Evolutionary conservation across 768 basidiomycete species (phyloP).

Genomic region (Baorangia bicolor): DNA sequence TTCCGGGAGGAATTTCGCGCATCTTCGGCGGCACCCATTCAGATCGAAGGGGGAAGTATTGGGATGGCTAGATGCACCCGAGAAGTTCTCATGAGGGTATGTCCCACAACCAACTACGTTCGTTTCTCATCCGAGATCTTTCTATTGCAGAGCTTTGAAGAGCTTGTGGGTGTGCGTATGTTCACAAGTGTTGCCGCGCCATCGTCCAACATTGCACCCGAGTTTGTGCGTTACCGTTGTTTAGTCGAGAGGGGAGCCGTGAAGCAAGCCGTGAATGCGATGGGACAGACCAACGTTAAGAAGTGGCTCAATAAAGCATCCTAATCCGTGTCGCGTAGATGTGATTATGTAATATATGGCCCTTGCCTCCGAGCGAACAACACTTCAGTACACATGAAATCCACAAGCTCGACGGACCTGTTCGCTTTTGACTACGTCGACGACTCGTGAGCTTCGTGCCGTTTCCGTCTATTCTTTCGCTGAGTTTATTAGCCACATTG

Average conservation of each 20-base stretch:
- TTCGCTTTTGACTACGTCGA: constrained; percentile 63
- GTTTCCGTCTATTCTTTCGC: background rate
- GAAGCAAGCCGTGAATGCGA: constrained; percentile 61
- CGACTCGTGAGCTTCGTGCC: constrained; percentile 55
- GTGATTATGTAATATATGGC: constrained; percentile 24
- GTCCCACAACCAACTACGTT: constrained; percentile 27
- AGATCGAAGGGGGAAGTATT: constrained; percentile 70
- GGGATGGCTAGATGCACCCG: constrained; percentile 70
- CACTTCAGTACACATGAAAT: constrained; percentile 13
- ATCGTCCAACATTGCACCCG: constrained; percentile 52
- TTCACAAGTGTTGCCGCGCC: constrained; percentile 53
- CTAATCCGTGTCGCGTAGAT: constrained; percentile 1
- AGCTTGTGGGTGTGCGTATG: constrained; percentile 53
- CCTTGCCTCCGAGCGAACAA: background rate
- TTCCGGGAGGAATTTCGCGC: constrained; percentile 75
- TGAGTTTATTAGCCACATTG: constrained; percentile 52
- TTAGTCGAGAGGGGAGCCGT: constrained; percentile 62
- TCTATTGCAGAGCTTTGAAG: constrained; percentile 68
- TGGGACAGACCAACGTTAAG: constrained; percentile 67
- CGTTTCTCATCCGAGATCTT: background rate
- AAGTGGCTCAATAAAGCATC: constrained; percentile 71
- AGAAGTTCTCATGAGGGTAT: constrained; percentile 62
- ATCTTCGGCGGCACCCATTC: constrained; percentile 72
- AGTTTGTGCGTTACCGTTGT: constrained; percentile 77
- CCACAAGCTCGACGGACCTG: constrained; percentile 9